phyloP scores from a whole-genome alignment of 2,329 filamentous ascomycete species.

The Gliomastix tumulicola region DNA sequence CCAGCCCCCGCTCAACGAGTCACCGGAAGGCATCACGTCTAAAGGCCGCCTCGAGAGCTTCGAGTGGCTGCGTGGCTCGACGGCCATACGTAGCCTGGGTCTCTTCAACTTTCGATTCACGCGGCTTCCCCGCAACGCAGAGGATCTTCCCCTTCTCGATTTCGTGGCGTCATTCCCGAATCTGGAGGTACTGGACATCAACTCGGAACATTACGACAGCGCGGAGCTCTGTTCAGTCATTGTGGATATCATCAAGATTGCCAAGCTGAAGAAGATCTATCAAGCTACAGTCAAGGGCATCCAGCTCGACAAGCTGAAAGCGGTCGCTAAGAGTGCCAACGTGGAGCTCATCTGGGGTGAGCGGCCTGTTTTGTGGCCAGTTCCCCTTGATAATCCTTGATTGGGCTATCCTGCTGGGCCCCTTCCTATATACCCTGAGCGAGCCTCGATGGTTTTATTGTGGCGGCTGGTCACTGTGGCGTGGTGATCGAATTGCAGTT shows the following conservation, averaged over 20 bases:
- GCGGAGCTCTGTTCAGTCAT: constrained; percentile 19
- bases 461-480: no score
- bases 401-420: no score
- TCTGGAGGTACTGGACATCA: constrained; percentile 25
- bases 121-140: constrained; percentile 15
- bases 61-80: constrained; percentile 25
- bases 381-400: constrained; percentile 9
- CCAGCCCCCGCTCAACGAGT: constrained; percentile 11
- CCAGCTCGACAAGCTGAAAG: constrained; percentile 18
- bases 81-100: constrained; percentile 23
- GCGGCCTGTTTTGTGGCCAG: constrained; percentile 21
- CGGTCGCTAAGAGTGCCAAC: constrained; percentile 11
- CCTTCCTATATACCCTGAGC: no score
- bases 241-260: constrained; percentile 19
- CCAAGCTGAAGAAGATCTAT: constrained; percentile 22
- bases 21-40: no score
- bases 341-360: constrained; percentile 21
- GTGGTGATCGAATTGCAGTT: no score
- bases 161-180: constrained; percentile 28
- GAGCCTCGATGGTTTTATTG: no score
- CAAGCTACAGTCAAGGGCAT: constrained; percentile 20
- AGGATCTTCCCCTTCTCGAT: constrained; percentile 19
- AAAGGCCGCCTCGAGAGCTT: no score
- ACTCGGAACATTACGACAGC: constrained; percentile 18
- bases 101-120: constrained; percentile 26